Evolutionary conservation across 2,329 filamentous ascomycete species (phyloP).

Genomic region (Penicillium sp.): DNA sequence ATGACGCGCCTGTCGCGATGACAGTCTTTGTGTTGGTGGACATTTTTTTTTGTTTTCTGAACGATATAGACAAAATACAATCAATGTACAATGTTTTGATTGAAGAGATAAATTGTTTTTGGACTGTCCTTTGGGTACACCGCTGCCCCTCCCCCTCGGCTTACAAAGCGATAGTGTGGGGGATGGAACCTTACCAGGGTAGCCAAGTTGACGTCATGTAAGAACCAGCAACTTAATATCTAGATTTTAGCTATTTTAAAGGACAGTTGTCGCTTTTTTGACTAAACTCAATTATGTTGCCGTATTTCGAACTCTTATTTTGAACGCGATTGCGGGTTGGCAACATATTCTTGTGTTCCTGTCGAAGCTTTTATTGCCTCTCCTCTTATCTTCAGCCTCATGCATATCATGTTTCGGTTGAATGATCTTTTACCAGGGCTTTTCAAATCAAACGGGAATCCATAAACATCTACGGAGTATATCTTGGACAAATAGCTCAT

Average conservation of each 20-base stretch:
- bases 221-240: not conserved
- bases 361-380: not conserved
- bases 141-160: conserved; percentile 2
- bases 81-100: not conserved
- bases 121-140: not conserved
- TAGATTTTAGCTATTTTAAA: not conserved
- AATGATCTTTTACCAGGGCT: not conserved
- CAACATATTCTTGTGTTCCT: not conserved
- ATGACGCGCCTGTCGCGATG: conserved; percentile 31
- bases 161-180: conserved; percentile 8
- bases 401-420: not conserved
- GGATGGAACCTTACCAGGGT: not conserved
- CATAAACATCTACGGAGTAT: not conserved
- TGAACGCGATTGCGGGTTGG: not conserved
- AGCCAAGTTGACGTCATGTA: not conserved
- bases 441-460: not conserved
- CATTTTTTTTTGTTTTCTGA: conserved; percentile 20
- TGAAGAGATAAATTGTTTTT: not conserved
- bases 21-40: conserved; percentile 25
- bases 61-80: not conserved
- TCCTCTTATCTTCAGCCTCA: not conserved
- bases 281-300: not conserved
- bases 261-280: not conserved
- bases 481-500: not conserved
- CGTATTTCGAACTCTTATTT: not conserved